phyloP scores from a whole-genome alignment of 345 rosid genomes.

The Ceriops tagal region DNA sequence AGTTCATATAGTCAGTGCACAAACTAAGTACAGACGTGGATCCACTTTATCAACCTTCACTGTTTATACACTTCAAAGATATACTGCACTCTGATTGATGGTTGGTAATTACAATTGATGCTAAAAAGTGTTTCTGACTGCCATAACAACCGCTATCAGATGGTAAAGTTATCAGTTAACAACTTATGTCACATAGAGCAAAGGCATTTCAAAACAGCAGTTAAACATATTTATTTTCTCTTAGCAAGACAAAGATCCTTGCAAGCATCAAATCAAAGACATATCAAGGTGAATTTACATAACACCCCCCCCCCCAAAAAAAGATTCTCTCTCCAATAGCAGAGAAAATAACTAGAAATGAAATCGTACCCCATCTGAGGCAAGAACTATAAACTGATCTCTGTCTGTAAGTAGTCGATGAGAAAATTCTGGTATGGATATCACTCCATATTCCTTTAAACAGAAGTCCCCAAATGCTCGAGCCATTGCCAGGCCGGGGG shows the following conservation, averaged over 20 bases:
- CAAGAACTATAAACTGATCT: conserved; percentile 95
- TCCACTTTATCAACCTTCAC: not conserved
- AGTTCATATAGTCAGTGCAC: not conserved
- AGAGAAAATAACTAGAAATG: conserved; percentile 3
- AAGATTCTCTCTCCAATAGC: not conserved
- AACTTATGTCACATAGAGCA: not conserved
- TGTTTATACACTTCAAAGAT: not conserved
- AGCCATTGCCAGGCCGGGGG: conserved; percentile 99
- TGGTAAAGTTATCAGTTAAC: not conserved
- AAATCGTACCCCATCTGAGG: conserved; percentile 89
- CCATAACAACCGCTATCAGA: not conserved
- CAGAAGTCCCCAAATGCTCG: conserved; percentile 99
- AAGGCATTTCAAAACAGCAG: not conserved
- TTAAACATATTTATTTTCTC: not conserved
- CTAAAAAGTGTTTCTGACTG: not conserved
- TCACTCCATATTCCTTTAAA: conserved; percentile 96
- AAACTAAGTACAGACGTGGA: not conserved
- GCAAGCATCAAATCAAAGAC: not conserved
- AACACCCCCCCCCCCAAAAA: not conserved
- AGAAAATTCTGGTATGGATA: conserved; percentile 88
- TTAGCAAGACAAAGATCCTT: not conserved
- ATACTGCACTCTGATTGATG: not conserved
- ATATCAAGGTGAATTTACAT: not conserved
- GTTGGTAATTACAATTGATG: not conserved
- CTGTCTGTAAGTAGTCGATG: conserved; percentile 73